Evolutionary conservation across 2,329 filamentous ascomycete genomes (phyloP), one percentile per base, ranked within the genome.

Genomic region (Plenodomus tracheiphilus): DNA sequence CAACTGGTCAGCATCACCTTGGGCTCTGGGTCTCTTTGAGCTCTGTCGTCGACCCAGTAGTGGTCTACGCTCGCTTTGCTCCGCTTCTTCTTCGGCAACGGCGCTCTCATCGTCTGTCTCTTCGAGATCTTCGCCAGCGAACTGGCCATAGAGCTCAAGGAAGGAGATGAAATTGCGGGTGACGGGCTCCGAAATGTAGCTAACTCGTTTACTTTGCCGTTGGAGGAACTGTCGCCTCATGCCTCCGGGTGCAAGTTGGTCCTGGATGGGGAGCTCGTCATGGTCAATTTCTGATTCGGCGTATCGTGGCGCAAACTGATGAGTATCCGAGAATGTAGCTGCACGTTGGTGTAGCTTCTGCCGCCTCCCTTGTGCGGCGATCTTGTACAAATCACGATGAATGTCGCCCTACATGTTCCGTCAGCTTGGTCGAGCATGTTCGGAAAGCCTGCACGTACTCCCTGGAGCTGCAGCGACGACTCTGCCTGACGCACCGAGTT

Each of bases 331-430:
- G 61, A 91, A 91, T 0, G 87, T 90, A 44, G 81, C 81, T 15
- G 88, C 78, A 53, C 88, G 81, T 62, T 83, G 75, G 57, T 74
- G 76, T 68, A 71, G 43, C 47, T 68, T 70, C 11, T 73, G 69
- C 34, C 71, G 66, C 61, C 63, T 80, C 69, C 68, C 74, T 34
- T 83, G 78, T 15, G 85, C 83, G 53, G 86, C 84, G 60, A 90
- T 85, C 65, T 84, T 87, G 79, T 88, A 92, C 28, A 92, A 81
- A 61, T 89, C 86, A 28, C 88, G 85, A 66, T 91, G 88, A 18
- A 92, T 86, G 62, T 92, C 88, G 35, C 88, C 88, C 28, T 32
- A 15, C 11, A 32, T 32, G 8, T 4, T 32, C 28, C 4, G 11
- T 32, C 6, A 32, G 28, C 28, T 32, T 32, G 15, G 28, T 15